phyloP scores from a whole-genome alignment of 805 yeast species.

The Ogataea saltuana region DNA sequence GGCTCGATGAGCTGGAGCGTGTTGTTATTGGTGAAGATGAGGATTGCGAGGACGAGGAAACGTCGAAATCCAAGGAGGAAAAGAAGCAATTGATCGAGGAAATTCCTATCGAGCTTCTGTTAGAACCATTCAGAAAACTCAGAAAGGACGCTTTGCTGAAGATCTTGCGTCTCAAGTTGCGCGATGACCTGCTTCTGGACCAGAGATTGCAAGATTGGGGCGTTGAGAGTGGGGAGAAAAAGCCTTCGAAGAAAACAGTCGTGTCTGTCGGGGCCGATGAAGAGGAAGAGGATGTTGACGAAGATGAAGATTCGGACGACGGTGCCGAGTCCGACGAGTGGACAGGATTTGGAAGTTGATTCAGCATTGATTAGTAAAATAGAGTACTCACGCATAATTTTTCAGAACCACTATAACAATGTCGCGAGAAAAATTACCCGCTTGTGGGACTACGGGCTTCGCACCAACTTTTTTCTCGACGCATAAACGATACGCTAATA shows the following conservation, averaged over 20 bases:
- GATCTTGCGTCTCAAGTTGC: constrained; percentile 63
- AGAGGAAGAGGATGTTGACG: constrained; percentile 31
- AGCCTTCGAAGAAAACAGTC: constrained; percentile 19
- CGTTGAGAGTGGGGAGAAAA: constrained; percentile 35
- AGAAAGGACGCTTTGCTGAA: constrained; percentile 52
- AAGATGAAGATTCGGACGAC: constrained; percentile 31
- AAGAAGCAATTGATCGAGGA: constrained; percentile 38
- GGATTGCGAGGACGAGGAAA: constrained; percentile 48
- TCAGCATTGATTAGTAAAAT: constrained; percentile 5
- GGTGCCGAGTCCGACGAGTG: constrained; percentile 27
- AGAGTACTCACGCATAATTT: constrained; percentile 4
- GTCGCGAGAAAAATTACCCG: constrained; percentile 4
- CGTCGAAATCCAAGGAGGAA: constrained; percentile 33
- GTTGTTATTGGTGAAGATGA: constrained; percentile 52
- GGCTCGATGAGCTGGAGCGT: constrained; percentile 79
- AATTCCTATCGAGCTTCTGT: constrained; percentile 54
- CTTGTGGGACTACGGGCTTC: too few relatives aligned
- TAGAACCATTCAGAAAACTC: constrained; percentile 62
- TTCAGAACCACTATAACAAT: not conserved
- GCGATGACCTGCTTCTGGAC: constrained; percentile 67
- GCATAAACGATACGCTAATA: not conserved
- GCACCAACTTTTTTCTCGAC: constrained; percentile 8
- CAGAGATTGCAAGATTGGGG: constrained; percentile 67
- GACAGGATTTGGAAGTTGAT: constrained; percentile 34
- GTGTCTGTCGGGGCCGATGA: constrained; percentile 25